Evolutionary conservation across 2,329 filamentous ascomycete species (phyloP), one percentile per base, ranked within the genome.

Genomic region (Lecanicillium sp.): DNA sequence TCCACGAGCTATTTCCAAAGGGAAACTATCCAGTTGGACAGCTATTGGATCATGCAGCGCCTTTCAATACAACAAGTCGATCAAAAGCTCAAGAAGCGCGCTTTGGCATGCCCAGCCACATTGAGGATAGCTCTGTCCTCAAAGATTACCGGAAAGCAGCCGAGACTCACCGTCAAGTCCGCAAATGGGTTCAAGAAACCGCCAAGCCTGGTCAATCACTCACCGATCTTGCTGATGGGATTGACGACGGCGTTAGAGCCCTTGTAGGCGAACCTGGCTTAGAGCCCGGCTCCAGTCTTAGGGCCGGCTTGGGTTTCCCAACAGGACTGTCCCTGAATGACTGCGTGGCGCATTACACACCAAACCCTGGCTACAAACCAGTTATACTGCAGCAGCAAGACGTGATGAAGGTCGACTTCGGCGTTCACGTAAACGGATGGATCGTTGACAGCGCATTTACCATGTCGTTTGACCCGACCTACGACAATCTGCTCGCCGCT

Each of bases 381-480:
- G 70, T 80, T 29, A 59, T 86, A 9, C 63, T 89, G 27, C 67
- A 82, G 49, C 56, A 78, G 32, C 69, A 75, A 41, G 83, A 90
- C 56, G 82, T 90, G 19, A 71, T 88, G 68, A 87, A 85, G 56
- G 77, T 87, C 9, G 83, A 88, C 51, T 83, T 84, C 50, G 83
- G 83, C 32, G 83, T 87, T 18, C 83, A 87, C 51, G 69, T 87
- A 51, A 83, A 82, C 50, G 83, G 83, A 3, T 73, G 78, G 52
- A 88, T 87, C 49, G 81, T 87, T 35, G 83, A 88, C 58, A 82
- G 77, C 44, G 83, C 83, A 1, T 88, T 86, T 56, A 87, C 83
- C 6, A 68, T 87, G 59, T 68, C 80, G 0, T 87, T 84, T 53
- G 79, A 87, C 47, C 79, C 76, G 2, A 70, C 67, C 31, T 86